Evolutionary conservation across 345 rosid genomes (phyloP).

Genomic region (Hibiscus syriacus): DNA sequence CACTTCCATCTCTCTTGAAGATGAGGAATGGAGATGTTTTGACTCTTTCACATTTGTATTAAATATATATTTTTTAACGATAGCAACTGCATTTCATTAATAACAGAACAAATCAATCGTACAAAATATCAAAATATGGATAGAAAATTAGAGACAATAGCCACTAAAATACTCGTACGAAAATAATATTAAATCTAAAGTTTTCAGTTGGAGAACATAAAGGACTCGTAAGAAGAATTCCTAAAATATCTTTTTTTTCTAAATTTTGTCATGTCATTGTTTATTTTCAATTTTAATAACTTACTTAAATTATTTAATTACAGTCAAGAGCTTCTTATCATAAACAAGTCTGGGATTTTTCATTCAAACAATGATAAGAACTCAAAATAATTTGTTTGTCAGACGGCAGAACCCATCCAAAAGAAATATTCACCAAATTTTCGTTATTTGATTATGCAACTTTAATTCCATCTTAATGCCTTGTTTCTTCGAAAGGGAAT

Average conservation of each 20-base stretch:
- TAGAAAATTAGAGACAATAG: too few species aligned
- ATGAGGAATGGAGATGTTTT: constrained; percentile 4
- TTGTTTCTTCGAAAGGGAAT: neutral
- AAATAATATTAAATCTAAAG: too few species aligned
- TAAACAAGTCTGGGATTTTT: neutral
- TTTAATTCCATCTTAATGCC: neutral
- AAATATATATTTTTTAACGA: too few species aligned
- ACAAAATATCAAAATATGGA: too few species aligned
- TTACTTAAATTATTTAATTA: neutral
- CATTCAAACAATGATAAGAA: neutral
- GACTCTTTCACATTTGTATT: too few species aligned
- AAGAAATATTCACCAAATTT: neutral
- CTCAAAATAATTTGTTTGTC: neutral
- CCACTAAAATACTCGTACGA: too few species aligned
- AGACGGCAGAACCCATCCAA: constrained; percentile 1
- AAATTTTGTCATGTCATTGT: neutral
- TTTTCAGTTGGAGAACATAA: too few species aligned
- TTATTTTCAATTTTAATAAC: neutral
- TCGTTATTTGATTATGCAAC: neutral
- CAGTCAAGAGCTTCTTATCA: too few species aligned
- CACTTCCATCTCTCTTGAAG: constrained; percentile 71
- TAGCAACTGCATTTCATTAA: too few species aligned
- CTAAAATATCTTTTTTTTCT: too few species aligned
- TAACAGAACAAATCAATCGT: too few species aligned
- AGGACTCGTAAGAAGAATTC: too few species aligned